phyloP scores from a whole-genome alignment of 306 rosid genomes.

The Coriaria nepalensis region DNA sequence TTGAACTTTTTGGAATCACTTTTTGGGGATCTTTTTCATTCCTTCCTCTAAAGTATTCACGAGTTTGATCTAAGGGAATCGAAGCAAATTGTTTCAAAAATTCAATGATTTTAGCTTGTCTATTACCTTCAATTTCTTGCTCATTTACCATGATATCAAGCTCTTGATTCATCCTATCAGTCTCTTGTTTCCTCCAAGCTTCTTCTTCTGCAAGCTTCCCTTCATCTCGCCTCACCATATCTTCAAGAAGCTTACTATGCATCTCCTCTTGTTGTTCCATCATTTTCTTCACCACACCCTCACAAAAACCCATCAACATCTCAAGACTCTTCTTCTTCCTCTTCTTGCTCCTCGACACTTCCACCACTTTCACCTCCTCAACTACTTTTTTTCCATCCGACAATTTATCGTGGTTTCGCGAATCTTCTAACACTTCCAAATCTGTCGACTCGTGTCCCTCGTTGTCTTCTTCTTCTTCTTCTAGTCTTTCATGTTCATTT shows the following conservation, averaged over 20 bases:
- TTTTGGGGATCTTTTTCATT: too few relatives aligned
- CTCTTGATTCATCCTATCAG: constrained; percentile 62
- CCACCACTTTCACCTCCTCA: constrained; percentile 5
- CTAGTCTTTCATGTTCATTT: constrained; percentile 1
- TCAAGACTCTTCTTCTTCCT: constrained; percentile 57
- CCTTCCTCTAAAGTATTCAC: too few relatives aligned
- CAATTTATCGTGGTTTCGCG: too few relatives aligned
- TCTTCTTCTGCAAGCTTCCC: constrained; percentile 58
- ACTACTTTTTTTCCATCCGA: background rate
- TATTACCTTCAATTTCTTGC: constrained; percentile 46
- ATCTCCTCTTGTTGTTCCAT: constrained; percentile 70
- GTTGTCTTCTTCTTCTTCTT: background rate
- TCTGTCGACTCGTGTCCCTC: too few relatives aligned
- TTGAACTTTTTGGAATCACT: too few relatives aligned
- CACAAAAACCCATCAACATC: constrained; percentile 52
- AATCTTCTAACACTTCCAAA: too few relatives aligned
- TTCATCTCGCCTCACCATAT: constrained; percentile 62
- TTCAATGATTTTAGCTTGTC: constrained; percentile 49
- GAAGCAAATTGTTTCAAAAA: constrained; percentile 38
- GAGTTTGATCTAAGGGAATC: too few relatives aligned
- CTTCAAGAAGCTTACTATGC: constrained; percentile 51
- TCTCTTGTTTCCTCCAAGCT: constrained; percentile 71
- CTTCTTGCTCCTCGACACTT: constrained; percentile 19
- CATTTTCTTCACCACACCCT: constrained; percentile 51
- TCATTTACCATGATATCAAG: constrained; percentile 57